Percentiles rank a stretch among this genome's conserved stretches.
phyloP scores from a whole-genome alignment of 345 rosid genomes.

The Euphorbia tirucalli region DNA sequence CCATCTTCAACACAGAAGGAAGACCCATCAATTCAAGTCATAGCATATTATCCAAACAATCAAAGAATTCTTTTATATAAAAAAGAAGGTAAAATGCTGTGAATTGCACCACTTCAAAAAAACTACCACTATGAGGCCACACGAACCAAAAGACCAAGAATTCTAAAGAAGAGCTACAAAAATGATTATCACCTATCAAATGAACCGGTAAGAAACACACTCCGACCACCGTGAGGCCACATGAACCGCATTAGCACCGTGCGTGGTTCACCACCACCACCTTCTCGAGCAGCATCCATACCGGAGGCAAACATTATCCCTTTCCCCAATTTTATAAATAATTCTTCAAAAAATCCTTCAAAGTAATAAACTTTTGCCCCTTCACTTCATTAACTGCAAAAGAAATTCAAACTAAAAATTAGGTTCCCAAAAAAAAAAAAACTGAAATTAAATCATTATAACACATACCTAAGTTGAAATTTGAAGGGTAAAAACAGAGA shows the following conservation, averaged over 20 bases:
- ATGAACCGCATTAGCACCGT: slow-evolving; percentile 26
- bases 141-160: not conserved
- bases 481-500: not conserved
- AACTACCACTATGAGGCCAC: no score
- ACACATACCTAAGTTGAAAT: no score
- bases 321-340: not conserved
- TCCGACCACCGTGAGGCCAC: slow-evolving; percentile 37
- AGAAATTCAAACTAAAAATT: not conserved
- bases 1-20: slow-evolving; percentile 26
- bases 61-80: not conserved
- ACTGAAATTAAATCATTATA: not conserved
- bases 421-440: not conserved
- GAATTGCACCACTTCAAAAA: not conserved
- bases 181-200: slow-evolving; percentile 24
- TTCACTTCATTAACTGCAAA: slow-evolving; percentile 17
- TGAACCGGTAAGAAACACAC: slow-evolving; percentile 30
- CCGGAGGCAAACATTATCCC: slow-evolving; percentile 12
- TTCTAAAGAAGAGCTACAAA: not conserved
- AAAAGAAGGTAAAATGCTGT: not conserved
- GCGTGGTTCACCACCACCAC: slow-evolving; percentile 20
- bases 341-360: not conserved
- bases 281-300: slow-evolving; percentile 26
- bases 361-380: not conserved
- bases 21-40: slow-evolving; percentile 5
- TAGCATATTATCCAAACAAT: not conserved